phyloP scores from a whole-genome alignment of 225 moss, liverwort and hornwort species.

The Antitrichia curtipendula region DNA sequence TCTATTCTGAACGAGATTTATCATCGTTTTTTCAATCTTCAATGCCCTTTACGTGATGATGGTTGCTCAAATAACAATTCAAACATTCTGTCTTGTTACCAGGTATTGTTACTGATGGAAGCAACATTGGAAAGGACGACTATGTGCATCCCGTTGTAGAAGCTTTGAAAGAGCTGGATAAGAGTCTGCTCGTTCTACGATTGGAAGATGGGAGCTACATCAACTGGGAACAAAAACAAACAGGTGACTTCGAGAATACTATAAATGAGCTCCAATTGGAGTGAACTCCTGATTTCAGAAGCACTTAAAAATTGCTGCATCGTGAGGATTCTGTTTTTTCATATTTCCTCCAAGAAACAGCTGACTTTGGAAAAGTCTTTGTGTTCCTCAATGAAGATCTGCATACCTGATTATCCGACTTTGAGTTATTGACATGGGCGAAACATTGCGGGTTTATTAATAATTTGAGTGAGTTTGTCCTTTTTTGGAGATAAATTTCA shows the following conservation, averaged over 20 bases:
- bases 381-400: background rate
- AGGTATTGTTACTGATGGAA: conserved; percentile 78
- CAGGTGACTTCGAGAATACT: conserved; percentile 2
- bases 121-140: conserved; percentile 48
- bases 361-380: background rate
- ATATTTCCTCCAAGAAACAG: background rate
- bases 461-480: background rate
- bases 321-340: background rate
- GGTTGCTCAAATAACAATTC: background rate
- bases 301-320: background rate
- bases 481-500: background rate
- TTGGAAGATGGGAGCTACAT: conserved; percentile 30
- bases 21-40: background rate
- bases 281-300: background rate
- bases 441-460: background rate
- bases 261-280: background rate
- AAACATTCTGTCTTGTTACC: background rate
- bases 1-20: background rate
- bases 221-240: conserved; percentile 41
- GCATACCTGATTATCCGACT: background rate
- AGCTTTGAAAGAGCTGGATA: conserved; percentile 39
- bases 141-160: conserved; percentile 58
- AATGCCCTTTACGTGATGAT: background rate
- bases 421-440: background rate
- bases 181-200: conserved; percentile 19